These are phyloP conservation scores for Neocucurbitaria cava DNA, from an alignment of 2,329 filamentous ascomycete species.

Conservation along the genomic window DNA sequence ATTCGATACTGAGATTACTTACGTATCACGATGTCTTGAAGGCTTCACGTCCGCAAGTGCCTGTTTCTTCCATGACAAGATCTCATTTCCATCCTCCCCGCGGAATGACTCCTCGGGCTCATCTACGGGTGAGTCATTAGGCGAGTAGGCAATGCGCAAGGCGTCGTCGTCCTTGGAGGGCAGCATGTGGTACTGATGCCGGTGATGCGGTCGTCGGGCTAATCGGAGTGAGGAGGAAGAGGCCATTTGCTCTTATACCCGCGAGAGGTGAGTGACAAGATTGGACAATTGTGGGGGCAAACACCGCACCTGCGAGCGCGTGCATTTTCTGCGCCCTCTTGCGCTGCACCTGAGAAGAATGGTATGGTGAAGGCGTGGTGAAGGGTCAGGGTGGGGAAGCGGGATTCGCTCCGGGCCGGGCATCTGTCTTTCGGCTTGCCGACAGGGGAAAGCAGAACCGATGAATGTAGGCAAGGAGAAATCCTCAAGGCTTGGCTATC, in stretches of 20 bases:
- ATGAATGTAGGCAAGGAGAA: not conserved
- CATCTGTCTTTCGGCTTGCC: not conserved
- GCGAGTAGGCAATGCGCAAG: constrained; percentile 3
- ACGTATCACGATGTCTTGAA: constrained; percentile 20
- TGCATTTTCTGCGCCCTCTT: not conserved
- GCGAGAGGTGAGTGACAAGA: not conserved
- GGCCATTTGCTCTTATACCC: not conserved
- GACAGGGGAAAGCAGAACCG: not conserved
- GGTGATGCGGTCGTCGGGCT: not conserved
- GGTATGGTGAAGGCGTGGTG: not conserved
- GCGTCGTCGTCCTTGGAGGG: constrained; percentile 15
- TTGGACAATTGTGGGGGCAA: not conserved
- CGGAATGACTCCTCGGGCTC: not conserved
- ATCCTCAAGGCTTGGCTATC: not conserved
- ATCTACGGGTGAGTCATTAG: not conserved
- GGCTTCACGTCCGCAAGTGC: constrained; percentile 16
- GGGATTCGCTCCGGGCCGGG: not conserved
- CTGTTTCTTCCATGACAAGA: constrained; percentile 17
- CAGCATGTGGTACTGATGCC: constrained; percentile 26
- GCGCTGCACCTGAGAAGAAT: not conserved
- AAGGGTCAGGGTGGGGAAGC: not conserved
- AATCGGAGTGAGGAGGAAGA: not conserved
- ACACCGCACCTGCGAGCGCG: not conserved
- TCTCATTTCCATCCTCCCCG: not conserved
- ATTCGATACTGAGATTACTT: constrained; percentile 1